phyloP scores from a whole-genome alignment of 2,329 filamentous ascomycete species.

The Triangularia setosa region DNA sequence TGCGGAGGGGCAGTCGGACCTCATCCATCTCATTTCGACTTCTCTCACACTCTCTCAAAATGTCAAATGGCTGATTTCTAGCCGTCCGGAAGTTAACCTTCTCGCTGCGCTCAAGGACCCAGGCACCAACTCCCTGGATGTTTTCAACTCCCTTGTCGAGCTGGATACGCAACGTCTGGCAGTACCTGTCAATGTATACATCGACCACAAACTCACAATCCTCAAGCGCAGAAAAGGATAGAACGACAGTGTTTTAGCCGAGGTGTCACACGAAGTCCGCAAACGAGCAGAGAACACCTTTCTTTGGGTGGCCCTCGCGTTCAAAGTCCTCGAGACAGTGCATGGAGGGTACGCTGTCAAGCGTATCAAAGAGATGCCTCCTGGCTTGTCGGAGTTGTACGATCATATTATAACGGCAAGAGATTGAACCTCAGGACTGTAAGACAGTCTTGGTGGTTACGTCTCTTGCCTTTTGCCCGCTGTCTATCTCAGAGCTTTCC shows the following conservation, averaged over 20 bases:
- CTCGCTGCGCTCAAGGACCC: constrained; percentile 5
- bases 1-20: constrained; percentile 9
- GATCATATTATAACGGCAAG: constrained; percentile 25
- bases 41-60: constrained; percentile 14
- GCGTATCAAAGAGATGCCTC: constrained; percentile 23
- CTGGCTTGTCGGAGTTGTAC: constrained; percentile 27
- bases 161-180: constrained; percentile 18
- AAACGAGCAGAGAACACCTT: constrained; percentile 35
- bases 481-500: constrained; percentile 22
- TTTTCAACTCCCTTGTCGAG: constrained; percentile 12
- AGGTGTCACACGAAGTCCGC: constrained; percentile 14
- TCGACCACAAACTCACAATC: constrained; percentile 18
- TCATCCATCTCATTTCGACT: constrained; percentile 12
- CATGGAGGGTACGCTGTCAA: constrained; percentile 18
- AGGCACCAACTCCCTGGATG: constrained; percentile 3
- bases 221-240: constrained; percentile 13
- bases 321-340: constrained; percentile 27
- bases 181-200: constrained; percentile 19
- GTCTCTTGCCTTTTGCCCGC: constrained; percentile 22
- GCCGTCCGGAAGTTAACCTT: constrained; percentile 19
- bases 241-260: constrained; percentile 7
- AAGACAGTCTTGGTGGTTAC: constrained; percentile 19
- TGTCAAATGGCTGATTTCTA: constrained; percentile 22
- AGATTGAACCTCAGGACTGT: constrained; percentile 17
- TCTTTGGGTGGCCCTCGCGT: constrained; percentile 37